Base-by-base conservation (phyloP, 176 grass and related monocot genomes). In the Eremochloa ophiuroides region DNA sequence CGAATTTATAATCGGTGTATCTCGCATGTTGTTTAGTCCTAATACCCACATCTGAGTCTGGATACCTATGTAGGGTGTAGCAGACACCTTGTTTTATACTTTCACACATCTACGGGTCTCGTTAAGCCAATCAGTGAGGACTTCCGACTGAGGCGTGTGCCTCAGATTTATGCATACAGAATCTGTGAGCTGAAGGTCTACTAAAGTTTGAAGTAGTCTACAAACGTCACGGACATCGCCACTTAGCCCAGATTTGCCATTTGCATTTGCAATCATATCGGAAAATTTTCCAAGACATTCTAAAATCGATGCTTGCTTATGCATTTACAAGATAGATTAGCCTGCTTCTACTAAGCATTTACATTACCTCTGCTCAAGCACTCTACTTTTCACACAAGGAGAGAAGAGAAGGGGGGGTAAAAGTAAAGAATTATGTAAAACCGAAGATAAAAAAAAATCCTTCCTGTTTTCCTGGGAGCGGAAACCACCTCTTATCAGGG, bases 281-380 rank as follows among this genome's bases (percentile, higher is more conserved):
- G 26, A 38, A 80, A 83, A 71, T 77, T 66, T 66, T 69, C 30
- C 51, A 46, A 8, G 25, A 69, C 34, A 79, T 70, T 80, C 76
- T 67, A 86, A 82, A 74, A 91, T 64, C 18, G 59, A 84, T 83
- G 84, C 65, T 82, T 79, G 60, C 73, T 72, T 90, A 88, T 94
- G 82, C 83, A 97, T 97, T 91, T 91, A 93, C 94, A 93, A 80
- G 73, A 85, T 69, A 86, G 66, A 88, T 90, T 93, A 94, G 80
- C 93, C 62, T 86, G 73, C 89, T 85, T 62, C 69, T 80, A 50
- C 90, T 79, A 90, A 90, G 73, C 89, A 95, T 92, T 90, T 95
- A 95, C 93, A 95, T 83, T 88, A 89, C 84, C 73, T 41, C 85
- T 86, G 42, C 58, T 56, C 69, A 89, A 81, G 41, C 84, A 74